Conservation (phyloP, 768 basidiomycete genomes). For the Agrocybe praecox region DNA sequence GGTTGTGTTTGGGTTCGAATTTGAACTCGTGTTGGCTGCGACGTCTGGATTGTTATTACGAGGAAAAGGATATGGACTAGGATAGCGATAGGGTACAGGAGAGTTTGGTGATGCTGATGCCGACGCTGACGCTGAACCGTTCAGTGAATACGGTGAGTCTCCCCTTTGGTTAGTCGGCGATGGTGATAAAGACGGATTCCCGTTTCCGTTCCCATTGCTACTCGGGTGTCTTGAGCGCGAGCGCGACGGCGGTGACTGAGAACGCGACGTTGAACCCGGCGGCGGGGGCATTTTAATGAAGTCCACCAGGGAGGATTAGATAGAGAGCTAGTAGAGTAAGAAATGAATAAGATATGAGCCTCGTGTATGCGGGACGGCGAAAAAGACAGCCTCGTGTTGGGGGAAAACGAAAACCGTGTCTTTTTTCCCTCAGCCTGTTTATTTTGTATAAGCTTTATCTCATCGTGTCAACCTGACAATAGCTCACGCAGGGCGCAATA, state of each 20-base stretch:
- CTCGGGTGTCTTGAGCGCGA: neutral
- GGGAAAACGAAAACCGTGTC: neutral
- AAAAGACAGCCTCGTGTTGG: neutral
- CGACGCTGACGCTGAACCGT: neutral
- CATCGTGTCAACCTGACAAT: neutral
- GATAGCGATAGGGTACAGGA: neutral
- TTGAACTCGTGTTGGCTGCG: neutral
- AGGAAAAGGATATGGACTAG: neutral
- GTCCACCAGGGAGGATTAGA: neutral
- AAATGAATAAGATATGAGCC: neutral
- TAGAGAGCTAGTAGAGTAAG: neutral
- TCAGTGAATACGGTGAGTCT: neutral
- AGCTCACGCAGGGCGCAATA: neutral
- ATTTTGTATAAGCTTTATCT: neutral
- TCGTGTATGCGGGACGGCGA: neutral
- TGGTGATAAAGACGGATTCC: neutral
- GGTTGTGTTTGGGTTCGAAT: neutral
- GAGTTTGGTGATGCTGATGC: neutral
- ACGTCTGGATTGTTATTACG: neutral
- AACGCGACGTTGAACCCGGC: neutral
- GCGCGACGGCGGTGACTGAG: neutral
- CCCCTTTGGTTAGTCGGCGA: conserved; percentile 2
- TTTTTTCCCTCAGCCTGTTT: neutral
- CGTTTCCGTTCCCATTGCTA: neutral
- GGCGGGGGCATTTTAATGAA: neutral